Conservation (phyloP, 805 yeast species). For the Candida schatavii region DNA sequence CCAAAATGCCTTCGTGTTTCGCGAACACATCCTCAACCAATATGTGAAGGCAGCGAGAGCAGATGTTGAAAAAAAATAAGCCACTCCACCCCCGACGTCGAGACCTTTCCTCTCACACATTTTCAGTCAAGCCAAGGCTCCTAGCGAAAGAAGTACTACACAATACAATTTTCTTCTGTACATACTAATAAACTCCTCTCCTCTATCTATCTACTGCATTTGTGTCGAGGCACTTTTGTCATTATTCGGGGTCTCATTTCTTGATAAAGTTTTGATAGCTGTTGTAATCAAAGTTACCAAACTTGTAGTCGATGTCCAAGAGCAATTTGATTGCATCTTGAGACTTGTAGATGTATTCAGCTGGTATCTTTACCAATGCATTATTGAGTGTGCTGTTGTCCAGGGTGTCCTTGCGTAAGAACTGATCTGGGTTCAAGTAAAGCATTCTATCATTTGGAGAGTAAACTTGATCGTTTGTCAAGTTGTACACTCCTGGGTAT, state of each 20-base stretch:
- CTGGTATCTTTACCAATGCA: slow-evolving; percentile 42
- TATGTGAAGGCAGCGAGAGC: slow-evolving; percentile 18
- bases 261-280: slow-evolving; percentile 42
- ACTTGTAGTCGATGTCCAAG: slow-evolving; percentile 61
- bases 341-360: slow-evolving; percentile 51
- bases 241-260: no score
- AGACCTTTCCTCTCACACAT: no score
- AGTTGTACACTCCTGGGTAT: slow-evolving; percentile 44
- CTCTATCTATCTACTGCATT: no score
- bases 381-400: slow-evolving; percentile 28
- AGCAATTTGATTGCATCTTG: slow-evolving; percentile 60
- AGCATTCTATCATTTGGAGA: slow-evolving; percentile 34
- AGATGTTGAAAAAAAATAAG: no score
- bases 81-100: no score
- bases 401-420: slow-evolving; percentile 9
- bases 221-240: no score
- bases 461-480: slow-evolving; percentile 45
- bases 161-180: no score
- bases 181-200: no score
- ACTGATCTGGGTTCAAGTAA: slow-evolving; percentile 27
- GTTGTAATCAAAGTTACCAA: slow-evolving; percentile 51
- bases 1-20: slow-evolving; percentile 33
- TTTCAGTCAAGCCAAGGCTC: no score
- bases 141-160: no score
- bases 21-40: slow-evolving; percentile 27